These are phyloP conservation scores for Lactifluus echinatus DNA, from an alignment of 768 basidiomycete species.

Conservation along the genomic window DNA sequence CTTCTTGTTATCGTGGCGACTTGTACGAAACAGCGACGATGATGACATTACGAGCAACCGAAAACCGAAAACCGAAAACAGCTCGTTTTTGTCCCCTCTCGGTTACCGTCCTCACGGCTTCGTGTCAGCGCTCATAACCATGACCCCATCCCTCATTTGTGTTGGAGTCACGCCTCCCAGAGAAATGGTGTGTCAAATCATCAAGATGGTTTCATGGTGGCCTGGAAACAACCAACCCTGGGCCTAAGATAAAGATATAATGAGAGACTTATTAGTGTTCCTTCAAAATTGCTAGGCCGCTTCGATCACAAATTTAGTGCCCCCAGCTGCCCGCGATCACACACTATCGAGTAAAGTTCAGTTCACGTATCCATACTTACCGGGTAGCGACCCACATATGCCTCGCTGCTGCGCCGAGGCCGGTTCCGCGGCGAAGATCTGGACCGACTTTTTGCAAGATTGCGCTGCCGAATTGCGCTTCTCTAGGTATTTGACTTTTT, in stretches of 20 bases:
- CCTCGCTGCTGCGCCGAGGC: conserved; percentile 16
- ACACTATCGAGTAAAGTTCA: not conserved
- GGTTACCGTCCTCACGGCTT: conserved; percentile 11
- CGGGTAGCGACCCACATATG: not conserved
- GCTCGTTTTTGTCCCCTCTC: not conserved
- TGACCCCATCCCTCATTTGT: not conserved
- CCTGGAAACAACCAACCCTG: not conserved
- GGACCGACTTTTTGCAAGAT: not conserved
- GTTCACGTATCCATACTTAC: conserved; percentile 12
- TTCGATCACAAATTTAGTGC: conserved; percentile 9
- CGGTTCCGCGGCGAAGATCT: conserved; percentile 19
- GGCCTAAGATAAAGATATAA: no score
- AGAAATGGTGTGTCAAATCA: not conserved
- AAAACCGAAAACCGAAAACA: conserved; percentile 2
- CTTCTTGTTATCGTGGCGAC: not conserved
- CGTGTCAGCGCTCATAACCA: conserved; percentile 7
- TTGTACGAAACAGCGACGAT: not conserved
- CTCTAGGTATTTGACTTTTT: conserved; percentile 8
- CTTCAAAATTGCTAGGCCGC: not conserved
- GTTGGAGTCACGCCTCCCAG: not conserved
- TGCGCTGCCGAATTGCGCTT: conserved; percentile 9
- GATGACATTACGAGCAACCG: conserved; percentile 1
- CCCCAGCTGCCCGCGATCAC: not conserved
- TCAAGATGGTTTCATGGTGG: conserved; percentile 6
- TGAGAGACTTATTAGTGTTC: conserved; percentile 4